A percentile compares a stretch with the other conserved stretches of the same genome.
Conservation (phyloP, 2,329 filamentous ascomycete genomes). For the Cercospora brassicicola region DNA sequence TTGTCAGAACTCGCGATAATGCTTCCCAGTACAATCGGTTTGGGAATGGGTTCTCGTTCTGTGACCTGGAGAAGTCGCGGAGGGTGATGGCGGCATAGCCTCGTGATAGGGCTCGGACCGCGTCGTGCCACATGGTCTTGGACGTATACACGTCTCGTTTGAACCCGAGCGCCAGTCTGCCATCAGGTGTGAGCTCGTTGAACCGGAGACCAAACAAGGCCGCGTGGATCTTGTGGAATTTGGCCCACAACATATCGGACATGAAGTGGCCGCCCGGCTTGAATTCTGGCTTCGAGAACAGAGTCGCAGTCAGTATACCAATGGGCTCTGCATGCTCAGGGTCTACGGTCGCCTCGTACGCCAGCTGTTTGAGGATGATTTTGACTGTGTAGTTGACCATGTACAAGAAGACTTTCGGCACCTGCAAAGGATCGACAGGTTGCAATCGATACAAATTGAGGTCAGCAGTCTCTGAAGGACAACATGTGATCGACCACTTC, state of each 20-base stretch:
- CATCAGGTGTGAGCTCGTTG: conserved; percentile 67
- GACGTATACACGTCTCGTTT: conserved; percentile 33
- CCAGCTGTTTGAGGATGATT: conserved; percentile 63
- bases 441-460: conserved; percentile 15
- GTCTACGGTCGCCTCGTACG: conserved; percentile 43
- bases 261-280: conserved; percentile 67
- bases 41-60: conserved; percentile 70
- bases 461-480: conserved; percentile 8
- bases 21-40: conserved; percentile 80
- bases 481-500: conserved; percentile 14
- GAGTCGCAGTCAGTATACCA: conserved; percentile 71
- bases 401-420: conserved; percentile 48
- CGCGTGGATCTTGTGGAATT: conserved; percentile 77
- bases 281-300: conserved; percentile 66
- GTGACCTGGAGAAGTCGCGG: conserved; percentile 73
- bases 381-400: conserved; percentile 76
- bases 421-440: conserved; percentile 4
- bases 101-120: conserved; percentile 14
- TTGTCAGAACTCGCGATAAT: conserved; percentile 74
- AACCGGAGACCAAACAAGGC: conserved; percentile 69
- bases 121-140: conserved; percentile 14
- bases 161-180: conserved; percentile 72
- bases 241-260: conserved; percentile 83
- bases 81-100: conserved; percentile 82
- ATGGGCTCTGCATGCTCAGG: conserved; percentile 66